Percentiles rank a stretch among this genome's conserved stretches.
These are phyloP conservation scores for Coniochaeta prunicola DNA, from an alignment of 2,329 filamentous ascomycete species.

Conservation along the genomic window DNA sequence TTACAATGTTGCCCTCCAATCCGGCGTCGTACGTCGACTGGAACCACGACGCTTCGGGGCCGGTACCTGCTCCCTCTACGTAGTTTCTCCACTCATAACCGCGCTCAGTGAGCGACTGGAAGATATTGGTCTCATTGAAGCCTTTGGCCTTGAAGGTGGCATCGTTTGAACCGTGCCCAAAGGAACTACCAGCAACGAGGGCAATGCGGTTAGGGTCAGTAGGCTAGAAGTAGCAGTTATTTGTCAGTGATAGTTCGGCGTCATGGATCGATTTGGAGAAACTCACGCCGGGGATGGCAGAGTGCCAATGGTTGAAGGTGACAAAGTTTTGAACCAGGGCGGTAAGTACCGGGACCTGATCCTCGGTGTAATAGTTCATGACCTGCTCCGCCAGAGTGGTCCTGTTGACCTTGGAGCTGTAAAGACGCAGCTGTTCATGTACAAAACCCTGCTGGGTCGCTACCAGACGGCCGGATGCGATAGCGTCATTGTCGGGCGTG, in stretches of 20 bases:
- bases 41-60: slow-evolving; percentile 35
- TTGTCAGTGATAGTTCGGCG: background rate
- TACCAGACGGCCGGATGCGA: slow-evolving; percentile 21
- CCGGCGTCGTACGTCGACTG: slow-evolving; percentile 29
- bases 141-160: slow-evolving; percentile 17
- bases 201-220: slow-evolving; percentile 33
- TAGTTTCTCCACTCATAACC: slow-evolving; percentile 39
- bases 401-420: slow-evolving; percentile 22
- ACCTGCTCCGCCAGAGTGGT: slow-evolving; percentile 27
- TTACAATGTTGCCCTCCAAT: slow-evolving; percentile 20
- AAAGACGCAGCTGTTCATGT: slow-evolving; percentile 29
- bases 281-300: slow-evolving; percentile 32
- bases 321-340: slow-evolving; percentile 30
- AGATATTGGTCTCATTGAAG: slow-evolving; percentile 25
- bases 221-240: slow-evolving; percentile 15
- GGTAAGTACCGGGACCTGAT: slow-evolving; percentile 32
- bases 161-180: slow-evolving; percentile 22
- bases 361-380: slow-evolving; percentile 35
- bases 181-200: slow-evolving; percentile 20
- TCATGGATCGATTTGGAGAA: background rate
- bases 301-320: slow-evolving; percentile 37
- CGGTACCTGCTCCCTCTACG: slow-evolving; percentile 27
- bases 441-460: slow-evolving; percentile 27
- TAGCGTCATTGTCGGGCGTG: slow-evolving; percentile 26
- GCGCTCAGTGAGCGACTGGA: slow-evolving; percentile 31